Conservation (phyloP, 257 asterid species). For the Schizonepeta tenuifolia region DNA sequence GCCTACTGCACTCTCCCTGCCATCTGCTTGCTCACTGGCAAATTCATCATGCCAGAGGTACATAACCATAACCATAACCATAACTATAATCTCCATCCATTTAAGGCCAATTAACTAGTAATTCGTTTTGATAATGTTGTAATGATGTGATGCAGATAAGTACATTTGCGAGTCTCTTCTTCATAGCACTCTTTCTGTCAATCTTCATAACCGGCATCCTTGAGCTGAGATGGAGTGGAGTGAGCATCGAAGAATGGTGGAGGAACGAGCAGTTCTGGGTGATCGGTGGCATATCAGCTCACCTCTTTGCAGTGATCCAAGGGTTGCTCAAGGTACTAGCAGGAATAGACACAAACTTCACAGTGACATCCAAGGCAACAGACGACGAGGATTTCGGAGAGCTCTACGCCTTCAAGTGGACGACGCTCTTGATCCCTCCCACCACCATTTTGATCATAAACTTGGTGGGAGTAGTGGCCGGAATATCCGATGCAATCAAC, state of each 20-base stretch:
- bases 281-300: slow-evolving; percentile 92
- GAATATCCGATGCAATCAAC: slow-evolving; percentile 87
- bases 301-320: slow-evolving; percentile 84
- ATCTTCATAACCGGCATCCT: slow-evolving; percentile 81
- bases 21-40: slow-evolving; percentile 86
- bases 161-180: slow-evolving; percentile 87
- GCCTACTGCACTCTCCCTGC: slow-evolving; percentile 95
- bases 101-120: slow-evolving; percentile 26
- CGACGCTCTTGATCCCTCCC: slow-evolving; percentile 91
- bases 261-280: slow-evolving; percentile 98
- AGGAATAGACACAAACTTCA: slow-evolving; percentile 89
- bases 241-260: slow-evolving; percentile 98
- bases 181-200: slow-evolving; percentile 89
- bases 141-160: slow-evolving; percentile 49
- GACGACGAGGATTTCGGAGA: slow-evolving; percentile 92
- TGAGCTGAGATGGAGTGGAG: slow-evolving; percentile 95
- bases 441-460: slow-evolving; percentile 80
- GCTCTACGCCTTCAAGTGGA: slow-evolving; percentile 88
- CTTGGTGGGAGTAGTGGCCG: slow-evolving; percentile 93
- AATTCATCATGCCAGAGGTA: slow-evolving; percentile 95
- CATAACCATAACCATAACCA: neutral
- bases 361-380: slow-evolving; percentile 79
- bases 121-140: too few species aligned
- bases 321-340: slow-evolving; percentile 82
- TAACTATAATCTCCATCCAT: too few species aligned